phyloP scores from a whole-genome alignment of 148 eudicot genomes.

The Fallopia convolvulus region DNA sequence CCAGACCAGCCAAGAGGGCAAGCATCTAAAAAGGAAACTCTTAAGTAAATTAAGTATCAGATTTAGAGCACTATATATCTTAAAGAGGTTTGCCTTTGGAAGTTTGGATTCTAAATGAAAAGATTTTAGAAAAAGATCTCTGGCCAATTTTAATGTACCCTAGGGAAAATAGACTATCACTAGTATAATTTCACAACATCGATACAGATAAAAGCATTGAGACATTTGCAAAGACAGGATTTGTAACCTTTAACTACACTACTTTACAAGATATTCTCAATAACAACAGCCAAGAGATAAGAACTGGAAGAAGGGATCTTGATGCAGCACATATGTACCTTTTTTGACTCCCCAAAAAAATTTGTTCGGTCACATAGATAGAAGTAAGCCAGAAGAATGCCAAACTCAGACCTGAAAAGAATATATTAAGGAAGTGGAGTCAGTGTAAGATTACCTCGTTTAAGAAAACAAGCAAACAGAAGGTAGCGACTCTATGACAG shows the following conservation, averaged over 20 bases:
- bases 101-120: not conserved
- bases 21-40: not conserved
- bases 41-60: not conserved
- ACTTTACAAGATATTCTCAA: not conserved
- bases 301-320: not conserved
- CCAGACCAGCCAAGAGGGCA: not conserved
- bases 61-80: not conserved
- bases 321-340: slow-evolving; percentile 32
- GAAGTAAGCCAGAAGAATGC: slow-evolving; percentile 55
- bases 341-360: slow-evolving; percentile 63
- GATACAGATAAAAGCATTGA: not conserved
- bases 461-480: not conserved
- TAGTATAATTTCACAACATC: not conserved
- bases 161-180: not conserved
- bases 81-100: not conserved
- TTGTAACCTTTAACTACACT: not conserved
- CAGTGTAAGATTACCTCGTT: slow-evolving; percentile 9
- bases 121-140: not conserved
- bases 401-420: slow-evolving; percentile 70
- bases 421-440: slow-evolving; percentile 5
- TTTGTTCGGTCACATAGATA: slow-evolving; percentile 88
- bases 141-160: not conserved
- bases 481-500: not conserved
- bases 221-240: slow-evolving; percentile 3
- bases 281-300: not conserved